These are phyloP conservation scores for Fusarium tuaranense DNA, from an alignment of 2,329 filamentous ascomycete genomes.

Conservation along the genomic window DNA sequence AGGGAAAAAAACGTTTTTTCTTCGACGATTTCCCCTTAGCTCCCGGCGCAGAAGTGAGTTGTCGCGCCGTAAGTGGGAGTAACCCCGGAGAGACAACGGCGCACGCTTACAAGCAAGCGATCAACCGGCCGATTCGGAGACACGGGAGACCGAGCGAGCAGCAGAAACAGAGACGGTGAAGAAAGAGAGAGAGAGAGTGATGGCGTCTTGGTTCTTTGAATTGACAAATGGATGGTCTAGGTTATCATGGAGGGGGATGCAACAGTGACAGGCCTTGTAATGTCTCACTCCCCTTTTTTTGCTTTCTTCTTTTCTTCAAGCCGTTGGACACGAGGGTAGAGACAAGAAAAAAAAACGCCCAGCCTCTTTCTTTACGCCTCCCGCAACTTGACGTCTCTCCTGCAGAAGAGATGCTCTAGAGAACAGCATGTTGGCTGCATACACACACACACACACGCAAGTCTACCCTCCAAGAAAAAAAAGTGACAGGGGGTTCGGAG, in stretches of 20 bases:
- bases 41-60: slow-evolving; percentile 35
- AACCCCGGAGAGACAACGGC: slow-evolving; percentile 14
- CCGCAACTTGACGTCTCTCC: background rate
- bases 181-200: background rate
- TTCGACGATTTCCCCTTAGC: background rate
- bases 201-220: slow-evolving; percentile 1
- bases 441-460: background rate
- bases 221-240: slow-evolving; percentile 7
- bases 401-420: background rate
- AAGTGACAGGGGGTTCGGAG: slow-evolving; percentile 3
- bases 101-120: slow-evolving; percentile 10
- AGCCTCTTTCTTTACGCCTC: slow-evolving; percentile 15
- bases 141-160: background rate
- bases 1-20: background rate
- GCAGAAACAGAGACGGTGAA: slow-evolving; percentile 13
- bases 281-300: slow-evolving; percentile 7
- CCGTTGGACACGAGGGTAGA: slow-evolving; percentile 30
- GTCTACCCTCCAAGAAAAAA: background rate
- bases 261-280: slow-evolving; percentile 21
- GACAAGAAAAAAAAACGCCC: slow-evolving; percentile 2
- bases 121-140: slow-evolving; percentile 3
- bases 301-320: slow-evolving; percentile 17
- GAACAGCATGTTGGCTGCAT: slow-evolving; percentile 4
- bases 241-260: slow-evolving; percentile 11
- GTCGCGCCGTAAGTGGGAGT: slow-evolving; percentile 13